Evolutionary conservation across 805 yeast genomes (phyloP), one percentile per base, ranked within the genome.

Genomic region (Saccharomycopsis schoenii): DNA sequence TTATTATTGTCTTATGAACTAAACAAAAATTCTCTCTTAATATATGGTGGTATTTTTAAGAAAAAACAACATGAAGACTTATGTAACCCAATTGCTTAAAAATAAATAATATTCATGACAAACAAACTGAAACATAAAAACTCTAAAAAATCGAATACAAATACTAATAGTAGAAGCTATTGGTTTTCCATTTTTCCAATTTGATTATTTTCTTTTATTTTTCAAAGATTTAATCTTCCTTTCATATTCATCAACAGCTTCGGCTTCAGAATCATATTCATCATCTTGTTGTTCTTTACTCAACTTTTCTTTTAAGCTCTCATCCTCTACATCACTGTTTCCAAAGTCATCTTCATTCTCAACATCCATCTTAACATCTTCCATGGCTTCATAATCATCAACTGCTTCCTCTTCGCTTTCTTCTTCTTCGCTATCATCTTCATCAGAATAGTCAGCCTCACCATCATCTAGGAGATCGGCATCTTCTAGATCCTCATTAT

Each of bases 401-500:
- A 68, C 67, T 55, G 70, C 73, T 56, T 71, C 71, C 59, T 71
- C 74, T 59, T 71, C 71, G 43, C 65, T 73, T 3, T 69, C 66
- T 52, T 70, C 73, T 4, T 70, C 76, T 36, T 70, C 76, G 42
- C 62, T 71, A 15, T 69, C 74, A 21, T 68, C 34, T 29, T 29
- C 74, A 37, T 70, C 76, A n/a, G 65, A 66, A 9, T 64, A 72
- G 42, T 77, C 81, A 50, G 72, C 76, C 60, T 79, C 83, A 4
- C 79, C 83, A 58, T 78, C 80, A 42, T 76, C 83, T 52, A 80
- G 72, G 41, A 75, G 70, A 4, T 71, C 75, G 3, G 76, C 80
- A 62, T 76, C 80, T 56, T 77, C 81, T 29, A 86, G 69, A 66
- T 85, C 92, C 71, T 86, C 93, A 25, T 83, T 75, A 67, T 85